phyloP scores from a whole-genome alignment of 352 stramenopile species.

The Pythium pyrilobum region DNA sequence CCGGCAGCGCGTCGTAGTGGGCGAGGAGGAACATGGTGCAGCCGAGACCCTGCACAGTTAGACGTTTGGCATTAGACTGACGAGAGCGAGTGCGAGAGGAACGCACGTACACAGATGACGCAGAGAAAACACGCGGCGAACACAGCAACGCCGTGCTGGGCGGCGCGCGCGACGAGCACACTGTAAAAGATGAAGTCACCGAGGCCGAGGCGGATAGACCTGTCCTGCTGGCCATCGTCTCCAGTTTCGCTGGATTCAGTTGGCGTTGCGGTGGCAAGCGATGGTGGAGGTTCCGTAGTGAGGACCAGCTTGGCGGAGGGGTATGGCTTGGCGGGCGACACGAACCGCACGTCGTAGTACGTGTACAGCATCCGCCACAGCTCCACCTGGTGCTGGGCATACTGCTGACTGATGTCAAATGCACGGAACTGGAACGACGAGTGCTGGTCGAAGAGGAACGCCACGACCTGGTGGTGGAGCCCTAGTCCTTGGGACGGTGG shows the following conservation, averaged over 20 bases:
- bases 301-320: constrained; percentile 24
- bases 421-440: constrained; percentile 27
- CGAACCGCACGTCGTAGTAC: constrained; percentile 34
- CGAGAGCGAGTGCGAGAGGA: neutral
- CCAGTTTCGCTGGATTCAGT: constrained; percentile 20
- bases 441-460: constrained; percentile 40
- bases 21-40: constrained; percentile 92
- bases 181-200: constrained; percentile 99
- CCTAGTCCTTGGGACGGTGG: neutral
- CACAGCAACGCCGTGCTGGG: constrained; percentile 88
- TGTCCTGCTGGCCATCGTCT: constrained; percentile 30
- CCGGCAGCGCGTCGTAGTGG: constrained; percentile 91
- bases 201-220: constrained; percentile 87
- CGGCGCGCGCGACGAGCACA: constrained; percentile 92
- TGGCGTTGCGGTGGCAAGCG: neutral
- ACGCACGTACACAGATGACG: constrained; percentile 81
- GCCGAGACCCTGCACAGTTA: constrained; percentile 55
- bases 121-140: constrained; percentile 90
- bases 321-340: constrained; percentile 29
- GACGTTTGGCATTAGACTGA: neutral
- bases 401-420: constrained; percentile 26
- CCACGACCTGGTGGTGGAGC: constrained; percentile 32
- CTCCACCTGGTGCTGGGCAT: constrained; percentile 24
- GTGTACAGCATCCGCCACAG: constrained; percentile 43
- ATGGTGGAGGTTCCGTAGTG: constrained; percentile 21